Conservation (phyloP, 495 filamentous ascomycete species). For the Friedmanniomyces endolithicus region DNA sequence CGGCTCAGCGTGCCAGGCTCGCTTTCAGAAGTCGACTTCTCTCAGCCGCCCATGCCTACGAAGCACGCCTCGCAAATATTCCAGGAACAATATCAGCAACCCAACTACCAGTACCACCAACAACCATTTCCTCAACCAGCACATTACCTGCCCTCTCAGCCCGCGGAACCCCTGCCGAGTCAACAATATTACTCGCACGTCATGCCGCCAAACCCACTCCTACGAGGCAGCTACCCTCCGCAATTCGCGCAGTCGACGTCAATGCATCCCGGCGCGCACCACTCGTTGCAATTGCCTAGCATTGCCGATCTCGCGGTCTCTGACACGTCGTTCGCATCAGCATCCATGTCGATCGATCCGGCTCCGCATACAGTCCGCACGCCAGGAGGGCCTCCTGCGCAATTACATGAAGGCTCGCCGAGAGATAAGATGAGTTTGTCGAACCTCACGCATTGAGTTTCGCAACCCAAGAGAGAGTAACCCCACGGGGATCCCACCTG, state of each 20-base stretch:
- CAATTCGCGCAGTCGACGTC: not conserved
- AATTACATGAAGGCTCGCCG: conserved; percentile 12
- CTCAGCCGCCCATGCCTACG: conserved; percentile 5
- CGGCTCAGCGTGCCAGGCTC: conserved; percentile 21
- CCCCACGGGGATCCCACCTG: no score
- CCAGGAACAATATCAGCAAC: conserved; percentile 14
- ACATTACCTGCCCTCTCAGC: conserved; percentile 17
- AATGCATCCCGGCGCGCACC: not conserved
- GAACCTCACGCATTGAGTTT: conserved; percentile 13
- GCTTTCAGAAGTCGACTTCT: conserved; percentile 17
- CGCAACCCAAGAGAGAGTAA: no score
- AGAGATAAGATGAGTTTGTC: conserved; percentile 22
- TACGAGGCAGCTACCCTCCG: not conserved
- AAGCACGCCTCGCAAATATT: conserved; percentile 7
- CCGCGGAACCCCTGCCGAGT: not conserved
- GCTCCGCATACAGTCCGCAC: not conserved
- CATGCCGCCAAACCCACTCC: not conserved
- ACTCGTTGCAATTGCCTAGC: conserved; percentile 14
- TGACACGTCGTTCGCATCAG: not conserved
- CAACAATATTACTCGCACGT: not conserved
- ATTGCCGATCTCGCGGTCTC: conserved; percentile 11
- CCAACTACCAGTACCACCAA: not conserved
- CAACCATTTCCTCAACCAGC: conserved; percentile 5
- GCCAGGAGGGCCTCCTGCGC: not conserved
- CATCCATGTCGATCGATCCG: conserved; percentile 8